Evolutionary conservation across 768 basidiomycete species (phyloP), one percentile per base, ranked within the genome.

Genomic region (Mrakia hoshinonis): DNA sequence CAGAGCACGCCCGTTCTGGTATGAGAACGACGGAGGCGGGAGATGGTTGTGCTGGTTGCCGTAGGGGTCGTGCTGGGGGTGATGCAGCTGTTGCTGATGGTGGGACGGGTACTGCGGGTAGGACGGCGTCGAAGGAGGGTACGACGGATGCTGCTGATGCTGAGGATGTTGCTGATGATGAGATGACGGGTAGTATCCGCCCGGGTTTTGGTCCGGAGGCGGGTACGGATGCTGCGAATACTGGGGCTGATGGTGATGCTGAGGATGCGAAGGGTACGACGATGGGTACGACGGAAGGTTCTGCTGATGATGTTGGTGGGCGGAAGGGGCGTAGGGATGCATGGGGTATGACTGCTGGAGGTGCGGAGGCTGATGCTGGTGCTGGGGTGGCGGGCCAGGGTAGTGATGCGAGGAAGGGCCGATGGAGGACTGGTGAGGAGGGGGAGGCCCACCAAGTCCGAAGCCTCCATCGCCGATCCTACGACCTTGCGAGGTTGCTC

Each of bases 381-480:
- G 1, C 4, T 36, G 58, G 36, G 58, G 58, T 34, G 31, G 58
- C 31, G 58, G 34, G 36, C 22, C 31, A 38, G 20, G 34, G 34
- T 61, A 61, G 36, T 61, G 58, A 18, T 61, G 58, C 34, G 34
- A 36, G 15, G 58, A 15, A 22, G 58, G 36, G 4, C 22, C 31
- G 31, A 31, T 18, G 18, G 36, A 18, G 12, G 58, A 10, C 58
- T 31, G 36, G 6, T 24, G 20, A 6, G 49, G 49, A 51, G 49
- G 49, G 43, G 43, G 43, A 18, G 58, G 3, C 58, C 13, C 36
- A n/a, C 58, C 55, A 20, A 31, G 58, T 22, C 58, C 58, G 18
- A 61, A 61, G 22, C 58, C 58, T 36, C 58, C 58, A 20, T 61
- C 58, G 13, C 58, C 58, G 36, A 61, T 61, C 34, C 36, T 61